These are phyloP conservation scores for Capsella bursapastoris DNA, from an alignment of 345 rosid genomes.

Conservation along the genomic window DNA sequence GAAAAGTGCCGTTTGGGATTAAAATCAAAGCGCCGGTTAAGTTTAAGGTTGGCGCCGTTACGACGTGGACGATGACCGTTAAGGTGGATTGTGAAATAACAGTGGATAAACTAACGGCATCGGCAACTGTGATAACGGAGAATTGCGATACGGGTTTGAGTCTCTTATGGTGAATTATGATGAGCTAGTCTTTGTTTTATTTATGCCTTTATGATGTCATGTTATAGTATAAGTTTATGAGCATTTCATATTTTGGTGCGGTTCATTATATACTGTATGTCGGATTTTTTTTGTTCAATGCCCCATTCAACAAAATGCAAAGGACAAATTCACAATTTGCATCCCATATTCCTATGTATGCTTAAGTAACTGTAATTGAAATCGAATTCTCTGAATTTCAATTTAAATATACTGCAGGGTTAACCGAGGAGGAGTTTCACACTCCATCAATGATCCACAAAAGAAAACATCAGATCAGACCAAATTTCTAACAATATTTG, in stretches of 20 bases:
- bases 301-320: neutral
- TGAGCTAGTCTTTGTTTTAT: neutral
- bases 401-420: neutral
- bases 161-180: conserved; percentile 37
- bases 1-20: conserved; percentile 59
- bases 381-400: neutral
- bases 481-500: conserved; percentile 18
- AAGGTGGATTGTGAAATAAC: conserved; percentile 67
- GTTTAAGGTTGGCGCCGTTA: conserved; percentile 61
- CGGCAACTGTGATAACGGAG: conserved; percentile 52
- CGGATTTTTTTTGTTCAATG: neutral
- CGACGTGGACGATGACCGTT: conserved; percentile 69
- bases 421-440: conserved; percentile 3
- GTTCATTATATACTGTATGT: neutral
- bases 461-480: conserved; percentile 4
- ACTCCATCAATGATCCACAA: neutral
- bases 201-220: neutral
- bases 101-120: conserved; percentile 66
- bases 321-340: neutral
- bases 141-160: conserved; percentile 58
- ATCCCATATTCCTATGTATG: neutral
- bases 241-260: conserved; percentile 4
- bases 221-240: neutral
- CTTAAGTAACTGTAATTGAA: neutral
- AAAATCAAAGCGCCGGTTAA: conserved; percentile 65